These are phyloP conservation scores for Pythium apleroticum DNA, from an alignment of 352 stramenopile species.

Conservation along the genomic window DNA sequence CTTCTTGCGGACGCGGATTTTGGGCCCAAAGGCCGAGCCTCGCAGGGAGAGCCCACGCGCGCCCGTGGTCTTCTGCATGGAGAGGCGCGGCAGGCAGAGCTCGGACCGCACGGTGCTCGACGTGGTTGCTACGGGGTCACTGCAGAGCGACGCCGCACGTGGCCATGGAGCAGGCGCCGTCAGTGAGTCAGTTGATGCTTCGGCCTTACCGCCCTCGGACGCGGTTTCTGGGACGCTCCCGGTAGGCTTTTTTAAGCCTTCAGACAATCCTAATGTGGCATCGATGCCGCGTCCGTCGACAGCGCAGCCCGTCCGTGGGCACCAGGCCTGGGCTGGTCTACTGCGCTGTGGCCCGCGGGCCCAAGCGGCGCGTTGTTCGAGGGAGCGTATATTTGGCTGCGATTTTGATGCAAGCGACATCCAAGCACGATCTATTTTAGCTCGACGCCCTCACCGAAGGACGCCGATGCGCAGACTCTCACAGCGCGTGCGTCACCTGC, in stretches of 20 bases:
- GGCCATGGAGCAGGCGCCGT: conserved; percentile 6
- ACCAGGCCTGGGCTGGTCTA: not conserved
- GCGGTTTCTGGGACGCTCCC: conserved; percentile 2
- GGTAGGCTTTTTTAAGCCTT: not conserved
- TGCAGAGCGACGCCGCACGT: conserved; percentile 1
- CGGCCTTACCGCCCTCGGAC: too few species aligned
- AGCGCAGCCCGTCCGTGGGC: not conserved
- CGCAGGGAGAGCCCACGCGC: conserved; percentile 22
- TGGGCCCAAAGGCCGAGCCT: conserved; percentile 23
- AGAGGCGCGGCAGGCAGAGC: conserved; percentile 22
- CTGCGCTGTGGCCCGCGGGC: not conserved
- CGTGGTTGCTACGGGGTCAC: conserved; percentile 18
- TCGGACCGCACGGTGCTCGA: conserved; percentile 14
- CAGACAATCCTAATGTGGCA: not conserved
- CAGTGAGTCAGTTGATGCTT: not conserved
- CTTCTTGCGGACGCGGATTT: conserved; percentile 24
- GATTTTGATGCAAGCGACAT: not conserved
- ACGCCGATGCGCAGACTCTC: not conserved
- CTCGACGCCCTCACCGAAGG: not conserved
- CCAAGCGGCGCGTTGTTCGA: not conserved
- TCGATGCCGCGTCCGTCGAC: conserved; percentile 1
- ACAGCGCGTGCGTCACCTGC: conserved; percentile 37
- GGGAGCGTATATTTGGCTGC: conserved; percentile 1
- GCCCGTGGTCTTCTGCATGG: conserved; percentile 15
- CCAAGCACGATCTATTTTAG: not conserved